Conservation (phyloP, 2,329 filamentous ascomycete species). For the Triangularia setosa region DNA sequence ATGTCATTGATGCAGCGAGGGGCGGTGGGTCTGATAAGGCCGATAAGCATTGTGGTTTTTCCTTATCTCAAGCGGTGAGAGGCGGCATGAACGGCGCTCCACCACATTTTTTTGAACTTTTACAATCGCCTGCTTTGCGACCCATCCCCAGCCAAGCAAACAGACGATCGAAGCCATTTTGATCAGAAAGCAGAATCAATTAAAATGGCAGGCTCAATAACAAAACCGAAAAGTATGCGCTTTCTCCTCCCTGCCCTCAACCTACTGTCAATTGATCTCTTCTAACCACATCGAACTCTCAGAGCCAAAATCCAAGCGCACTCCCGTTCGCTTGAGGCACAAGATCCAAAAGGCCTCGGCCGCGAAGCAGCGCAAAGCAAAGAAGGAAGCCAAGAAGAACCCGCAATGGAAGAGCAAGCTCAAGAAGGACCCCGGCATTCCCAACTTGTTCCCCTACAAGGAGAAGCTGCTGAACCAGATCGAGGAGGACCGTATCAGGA, state of each 20-base stretch:
- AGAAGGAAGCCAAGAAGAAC: slow-evolving; percentile 91
- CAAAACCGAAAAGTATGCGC: slow-evolving; percentile 50
- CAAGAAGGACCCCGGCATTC: slow-evolving; percentile 97
- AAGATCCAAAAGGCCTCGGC: slow-evolving; percentile 93
- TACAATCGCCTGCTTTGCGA: background rate
- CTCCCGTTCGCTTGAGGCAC: slow-evolving; percentile 81
- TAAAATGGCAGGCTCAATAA: slow-evolving; percentile 52
- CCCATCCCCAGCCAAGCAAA: background rate
- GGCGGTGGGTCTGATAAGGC: slow-evolving; percentile 16
- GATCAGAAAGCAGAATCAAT: slow-evolving; percentile 6
- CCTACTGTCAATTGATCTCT: background rate
- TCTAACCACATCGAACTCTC: slow-evolving; percentile 4
- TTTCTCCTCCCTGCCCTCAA: slow-evolving; percentile 1
- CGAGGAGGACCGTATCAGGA: slow-evolving; percentile 77
- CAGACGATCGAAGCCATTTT: background rate
- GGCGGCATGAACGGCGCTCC: slow-evolving; percentile 24
- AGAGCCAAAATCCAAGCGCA: slow-evolving; percentile 96
- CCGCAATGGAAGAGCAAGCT: slow-evolving; percentile 92
- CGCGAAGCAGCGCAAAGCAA: slow-evolving; percentile 85
- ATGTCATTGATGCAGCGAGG: slow-evolving; percentile 12
- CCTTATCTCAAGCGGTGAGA: slow-evolving; percentile 26
- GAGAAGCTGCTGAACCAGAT: slow-evolving; percentile 92
- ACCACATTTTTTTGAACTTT: slow-evolving; percentile 25
- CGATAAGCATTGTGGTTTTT: background rate
- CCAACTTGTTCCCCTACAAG: slow-evolving; percentile 97